phyloP scores from a whole-genome alignment of 306 rosid genomes.

The Fragaria vesca region DNA sequence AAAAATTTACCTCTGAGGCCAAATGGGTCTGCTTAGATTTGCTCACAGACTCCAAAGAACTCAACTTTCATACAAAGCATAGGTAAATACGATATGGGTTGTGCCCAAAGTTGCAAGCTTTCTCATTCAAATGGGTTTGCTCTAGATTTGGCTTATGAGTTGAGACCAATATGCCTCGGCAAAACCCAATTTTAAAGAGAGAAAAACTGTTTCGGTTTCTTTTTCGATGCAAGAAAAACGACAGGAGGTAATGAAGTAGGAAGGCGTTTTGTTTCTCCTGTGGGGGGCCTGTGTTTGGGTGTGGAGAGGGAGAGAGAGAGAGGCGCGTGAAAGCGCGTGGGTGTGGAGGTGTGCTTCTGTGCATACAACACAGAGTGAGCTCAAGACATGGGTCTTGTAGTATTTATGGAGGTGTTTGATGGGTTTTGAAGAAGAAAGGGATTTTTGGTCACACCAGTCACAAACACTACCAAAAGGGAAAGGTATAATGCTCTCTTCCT shows the following conservation, averaged over 20 bases:
- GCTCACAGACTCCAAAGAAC: conserved; percentile 22
- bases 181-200: conserved; percentile 28
- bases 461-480: background rate
- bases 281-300: background rate
- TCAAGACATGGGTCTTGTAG: conserved; percentile 2
- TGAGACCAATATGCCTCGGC: conserved; percentile 36
- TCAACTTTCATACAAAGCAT: conserved; percentile 12
- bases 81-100: conserved; percentile 29
- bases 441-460: background rate
- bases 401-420: background rate
- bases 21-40: conserved; percentile 48
- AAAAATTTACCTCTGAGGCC: conserved; percentile 42
- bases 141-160: conserved; percentile 52
- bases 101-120: conserved; percentile 10
- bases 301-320: background rate
- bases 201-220: conserved; percentile 29
- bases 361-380: background rate
- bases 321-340: conserved; percentile 34
- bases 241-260: conserved; percentile 38
- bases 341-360: background rate
- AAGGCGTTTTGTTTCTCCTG: conserved; percentile 39
- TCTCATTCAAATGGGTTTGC: conserved; percentile 40
- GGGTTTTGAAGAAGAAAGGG: background rate
- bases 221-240: conserved; percentile 43
- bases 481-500: conserved; percentile 28